Evolutionary conservation across 345 rosid genomes (phyloP).

Genomic region (Linum usitatissimum): DNA sequence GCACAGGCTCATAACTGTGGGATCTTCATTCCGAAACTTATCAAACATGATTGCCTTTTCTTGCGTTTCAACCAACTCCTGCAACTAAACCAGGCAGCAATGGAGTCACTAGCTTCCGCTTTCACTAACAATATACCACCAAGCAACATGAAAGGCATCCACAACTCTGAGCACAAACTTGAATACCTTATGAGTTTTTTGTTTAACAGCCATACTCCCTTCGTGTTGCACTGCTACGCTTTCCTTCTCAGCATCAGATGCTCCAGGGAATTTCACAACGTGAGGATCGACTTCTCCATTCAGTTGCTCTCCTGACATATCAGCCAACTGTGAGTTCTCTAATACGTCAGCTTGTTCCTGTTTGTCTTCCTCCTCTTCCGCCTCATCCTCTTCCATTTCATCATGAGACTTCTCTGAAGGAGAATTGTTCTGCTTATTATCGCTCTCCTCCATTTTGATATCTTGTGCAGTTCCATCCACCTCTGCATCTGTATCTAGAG

Average conservation of each 20-base stretch:
- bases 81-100: slow-evolving; percentile 12
- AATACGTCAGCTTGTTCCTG: slow-evolving; percentile 32
- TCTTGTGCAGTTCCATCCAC: slow-evolving; percentile 40
- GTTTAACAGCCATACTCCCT: slow-evolving; percentile 30
- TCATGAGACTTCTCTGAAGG: slow-evolving; percentile 29
- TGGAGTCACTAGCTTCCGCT: not conserved
- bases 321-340: slow-evolving; percentile 29
- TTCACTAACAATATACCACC: not conserved
- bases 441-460: slow-evolving; percentile 26
- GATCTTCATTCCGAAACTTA: slow-evolving; percentile 41
- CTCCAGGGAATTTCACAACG: slow-evolving; percentile 24
- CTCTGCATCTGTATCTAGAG: slow-evolving; percentile 47
- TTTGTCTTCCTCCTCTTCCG: slow-evolving; percentile 31
- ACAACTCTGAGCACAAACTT: not conserved
- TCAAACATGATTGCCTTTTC: slow-evolving; percentile 40
- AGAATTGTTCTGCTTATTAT: slow-evolving; percentile 32
- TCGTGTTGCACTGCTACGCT: slow-evolving; percentile 25
- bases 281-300: slow-evolving; percentile 32
- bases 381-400: slow-evolving; percentile 4
- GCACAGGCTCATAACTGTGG: slow-evolving; percentile 48
- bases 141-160: not conserved
- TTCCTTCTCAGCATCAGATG: slow-evolving; percentile 25
- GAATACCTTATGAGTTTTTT: slow-evolving; percentile 48
- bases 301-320: slow-evolving; percentile 32
- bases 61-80: slow-evolving; percentile 42